Conservation (phyloP, 2,329 filamentous ascomycete species). For the Trichoderma hamatum region DNA sequence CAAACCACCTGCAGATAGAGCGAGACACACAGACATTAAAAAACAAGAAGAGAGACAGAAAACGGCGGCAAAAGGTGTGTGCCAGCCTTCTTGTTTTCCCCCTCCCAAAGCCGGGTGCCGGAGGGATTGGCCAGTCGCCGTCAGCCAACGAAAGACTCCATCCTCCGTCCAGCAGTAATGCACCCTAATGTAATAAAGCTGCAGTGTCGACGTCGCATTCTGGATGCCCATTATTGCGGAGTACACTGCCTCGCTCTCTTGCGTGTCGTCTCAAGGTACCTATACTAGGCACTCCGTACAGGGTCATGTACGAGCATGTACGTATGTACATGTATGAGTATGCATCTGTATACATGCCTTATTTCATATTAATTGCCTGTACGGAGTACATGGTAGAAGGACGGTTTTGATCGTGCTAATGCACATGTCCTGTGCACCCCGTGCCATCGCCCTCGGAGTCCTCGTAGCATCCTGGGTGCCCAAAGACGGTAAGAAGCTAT, state of each 20-base stretch:
- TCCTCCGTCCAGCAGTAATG: constrained; percentile 13
- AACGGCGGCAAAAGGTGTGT: constrained; percentile 12
- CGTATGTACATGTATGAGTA: not conserved
- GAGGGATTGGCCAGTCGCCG: constrained; percentile 10
- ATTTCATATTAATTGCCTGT: not conserved
- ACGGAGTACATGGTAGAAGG: not conserved
- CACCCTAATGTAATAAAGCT: constrained; percentile 20
- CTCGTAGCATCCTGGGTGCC: not conserved
- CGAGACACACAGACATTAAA: not conserved
- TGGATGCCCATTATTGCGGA: constrained; percentile 24
- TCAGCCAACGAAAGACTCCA: constrained; percentile 16
- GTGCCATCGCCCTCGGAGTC: constrained; percentile 7
- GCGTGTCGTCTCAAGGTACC: constrained; percentile 12
- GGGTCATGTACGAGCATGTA: not conserved
- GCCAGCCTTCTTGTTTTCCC: constrained; percentile 1
- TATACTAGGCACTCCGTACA: not conserved
- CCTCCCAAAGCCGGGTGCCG: constrained; percentile 19
- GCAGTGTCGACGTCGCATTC: constrained; percentile 16
- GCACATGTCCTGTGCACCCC: constrained; percentile 7
- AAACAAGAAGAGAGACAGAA: not conserved
- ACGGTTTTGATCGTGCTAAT: not conserved
- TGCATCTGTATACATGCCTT: constrained; percentile 5
- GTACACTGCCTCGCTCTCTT: constrained; percentile 11
- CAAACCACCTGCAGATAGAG: not conserved
- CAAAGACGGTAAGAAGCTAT: constrained; percentile 2